Percentiles rank a stretch among this genome's conserved stretches.
These are phyloP conservation scores for Penicillium steckii DNA, from an alignment of 495 filamentous ascomycete species.

Conservation along the genomic window DNA sequence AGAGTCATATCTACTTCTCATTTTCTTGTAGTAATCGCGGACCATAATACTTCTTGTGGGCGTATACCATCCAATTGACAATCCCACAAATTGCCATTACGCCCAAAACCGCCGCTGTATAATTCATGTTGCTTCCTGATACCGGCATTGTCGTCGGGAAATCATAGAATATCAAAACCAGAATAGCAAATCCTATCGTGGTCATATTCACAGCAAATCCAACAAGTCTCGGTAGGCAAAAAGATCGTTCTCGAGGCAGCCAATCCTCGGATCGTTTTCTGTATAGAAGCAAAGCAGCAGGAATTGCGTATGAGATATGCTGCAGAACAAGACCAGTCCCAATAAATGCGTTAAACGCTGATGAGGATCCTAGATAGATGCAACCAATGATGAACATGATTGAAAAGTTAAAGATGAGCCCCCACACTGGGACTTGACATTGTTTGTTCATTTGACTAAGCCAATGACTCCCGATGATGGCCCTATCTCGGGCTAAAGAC, in stretches of 20 bases:
- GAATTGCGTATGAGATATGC: slow-evolving; percentile 20
- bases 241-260: slow-evolving; percentile 8
- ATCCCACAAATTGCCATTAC: slow-evolving; percentile 26
- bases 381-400: slow-evolving; percentile 26
- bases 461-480: slow-evolving; percentile 16
- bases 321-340: slow-evolving; percentile 16
- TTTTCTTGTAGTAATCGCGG: slow-evolving; percentile 18
- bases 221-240: slow-evolving; percentile 1
- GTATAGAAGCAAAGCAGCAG: slow-evolving; percentile 14
- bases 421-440: slow-evolving; percentile 17
- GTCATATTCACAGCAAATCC: slow-evolving; percentile 16
- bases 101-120: slow-evolving; percentile 29
- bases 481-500: slow-evolving; percentile 38
- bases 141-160: slow-evolving; percentile 13
- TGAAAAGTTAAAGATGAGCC: slow-evolving; percentile 22
- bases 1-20: too few species aligned
- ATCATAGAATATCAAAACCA: slow-evolving; percentile 20
- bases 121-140: slow-evolving; percentile 19
- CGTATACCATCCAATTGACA: slow-evolving; percentile 30
- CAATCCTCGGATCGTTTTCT: slow-evolving; percentile 8
- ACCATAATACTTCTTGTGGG: slow-evolving; percentile 28
- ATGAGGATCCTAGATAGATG: slow-evolving; percentile 24
- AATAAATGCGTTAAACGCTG: slow-evolving; percentile 25
- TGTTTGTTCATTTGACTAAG: slow-evolving; percentile 15
- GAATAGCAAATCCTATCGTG: slow-evolving; percentile 15